Evolutionary conservation across 805 yeast genomes (phyloP), one percentile per base, ranked within the genome.

Genomic region (Ogataea populi-albae): DNA sequence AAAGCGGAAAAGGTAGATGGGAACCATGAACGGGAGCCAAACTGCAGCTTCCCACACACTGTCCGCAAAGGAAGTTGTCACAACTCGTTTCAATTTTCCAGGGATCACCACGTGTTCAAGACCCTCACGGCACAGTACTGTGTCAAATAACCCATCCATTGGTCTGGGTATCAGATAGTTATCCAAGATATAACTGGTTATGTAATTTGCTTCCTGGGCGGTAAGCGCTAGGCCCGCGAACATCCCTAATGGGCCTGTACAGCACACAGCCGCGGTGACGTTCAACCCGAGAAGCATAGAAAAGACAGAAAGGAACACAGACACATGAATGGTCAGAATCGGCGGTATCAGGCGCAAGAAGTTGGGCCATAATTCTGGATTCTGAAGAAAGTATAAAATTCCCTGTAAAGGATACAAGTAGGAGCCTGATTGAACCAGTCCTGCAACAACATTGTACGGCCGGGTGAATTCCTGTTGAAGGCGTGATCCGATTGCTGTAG

Each of bases 41-140:
- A 45, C 11, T 8, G 45, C 20, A 10, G 15, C 28, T 23, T 49
- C 45, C 31, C 33, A 34, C 21, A 50, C 10, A 7, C 34, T 34
- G 24, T 59, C 56, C 8, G 51, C 54, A 28, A 56, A 50, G 3
- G 50, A 34, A 12, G 52, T 49, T 3, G 46, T 47, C 10, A 59
- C 61, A 7, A 55, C 45, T 30, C 65, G 46, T 37, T 51, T 53
- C 30, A 60, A 35, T 36, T 54, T 60, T 5, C 64, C 65, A 0
- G 62, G 61, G n/a, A 53, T 41, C n/a, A 59, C 64, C 4, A 57
- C 40, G 3, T 32, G 26, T 27, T 55, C 55, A 24, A 55, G 41
- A 0, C 59, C 60, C 21, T 48, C 46, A 7, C 45, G 32, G 32
- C 61, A 58, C 26, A 60, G 34, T 8, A 59, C 48, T 4, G 38